Conservation (phyloP, 352 stramenopile genomes). For the Globisporangium uncinulatum region DNA sequence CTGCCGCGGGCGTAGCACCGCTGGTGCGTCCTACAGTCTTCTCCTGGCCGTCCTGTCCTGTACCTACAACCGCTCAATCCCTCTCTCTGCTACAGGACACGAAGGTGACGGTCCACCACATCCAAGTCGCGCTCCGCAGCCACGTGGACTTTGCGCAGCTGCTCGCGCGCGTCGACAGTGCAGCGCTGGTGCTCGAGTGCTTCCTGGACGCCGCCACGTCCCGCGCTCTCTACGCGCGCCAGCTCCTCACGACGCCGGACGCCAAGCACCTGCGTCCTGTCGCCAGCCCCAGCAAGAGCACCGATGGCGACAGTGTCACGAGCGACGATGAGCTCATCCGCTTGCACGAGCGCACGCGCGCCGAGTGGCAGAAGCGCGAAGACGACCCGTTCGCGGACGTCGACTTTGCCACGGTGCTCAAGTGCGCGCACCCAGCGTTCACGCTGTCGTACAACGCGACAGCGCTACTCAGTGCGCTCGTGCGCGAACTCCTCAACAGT, state of each 20-base stretch:
- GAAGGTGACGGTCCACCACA: slow-evolving; percentile 45
- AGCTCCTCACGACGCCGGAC: slow-evolving; percentile 33
- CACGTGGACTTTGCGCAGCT: slow-evolving; percentile 33
- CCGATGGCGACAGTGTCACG: background rate
- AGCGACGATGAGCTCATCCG: slow-evolving; percentile 35
- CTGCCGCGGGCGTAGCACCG: slow-evolving; percentile 17
- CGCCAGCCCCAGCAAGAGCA: background rate
- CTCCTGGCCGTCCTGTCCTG: too few species aligned
- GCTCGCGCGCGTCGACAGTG: slow-evolving; percentile 28
- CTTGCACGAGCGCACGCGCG: slow-evolving; percentile 35
- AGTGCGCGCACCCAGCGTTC: slow-evolving; percentile 55
- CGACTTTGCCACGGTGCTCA: slow-evolving; percentile 54
- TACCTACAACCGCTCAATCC: background rate
- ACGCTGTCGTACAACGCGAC: slow-evolving; percentile 52
- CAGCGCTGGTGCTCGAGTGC: slow-evolving; percentile 31
- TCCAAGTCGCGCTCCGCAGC: slow-evolving; percentile 45
- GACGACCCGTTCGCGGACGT: slow-evolving; percentile 55
- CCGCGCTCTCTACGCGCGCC: slow-evolving; percentile 30
- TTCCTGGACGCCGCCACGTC: slow-evolving; percentile 52
- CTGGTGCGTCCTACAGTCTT: slow-evolving; percentile 14
- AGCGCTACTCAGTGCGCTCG: slow-evolving; percentile 37
- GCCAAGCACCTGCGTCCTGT: slow-evolving; percentile 44
- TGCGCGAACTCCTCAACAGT: slow-evolving; percentile 48
- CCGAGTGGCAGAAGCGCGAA: slow-evolving; percentile 52
- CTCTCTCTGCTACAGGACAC: slow-evolving; percentile 22